Evolutionary conservation across 768 basidiomycete species (phyloP), one percentile per base, ranked within the genome.

Genomic region (Agaricus subrufescens): DNA sequence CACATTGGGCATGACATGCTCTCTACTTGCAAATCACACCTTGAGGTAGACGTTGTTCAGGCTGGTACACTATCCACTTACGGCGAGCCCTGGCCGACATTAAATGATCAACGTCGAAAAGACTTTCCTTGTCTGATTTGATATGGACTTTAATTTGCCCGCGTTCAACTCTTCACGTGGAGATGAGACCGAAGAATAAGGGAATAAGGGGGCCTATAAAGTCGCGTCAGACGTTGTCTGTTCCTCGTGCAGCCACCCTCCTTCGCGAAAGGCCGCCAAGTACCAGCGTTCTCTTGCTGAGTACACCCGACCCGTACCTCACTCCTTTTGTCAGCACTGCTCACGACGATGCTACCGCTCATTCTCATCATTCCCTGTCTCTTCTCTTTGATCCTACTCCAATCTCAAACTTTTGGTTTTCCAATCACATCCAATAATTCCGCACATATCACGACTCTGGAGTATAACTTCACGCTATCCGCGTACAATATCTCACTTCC

Each of bases 381-480:
- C 44, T 30, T 11, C 1, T 34, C 11, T 23, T 37, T 54, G 34
- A 23, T 54, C 6, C 15, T 39, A 26, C 4, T 54, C 34, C 9
- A 39, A 6, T 26, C 46, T 1, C 25, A 23, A 14, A 12, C 45
- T 27, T 27, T n/a, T 6, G 8, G 53, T 12, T 9, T 46, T 34
- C 46, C 45, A 6, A 14, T 47, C 3, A 2, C 12, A 7, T 39
- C 46, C 8, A 39, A 37, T 12, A 8, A 23, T 9, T 4, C 4
- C 39, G 27, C 23, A 34, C 29, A 25, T 4, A 26, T 39, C 46
- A 39, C 29, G 37, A 46, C 58, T 19, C 61, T 74, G 25, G 58
- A 69, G 14, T 69, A 65, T 58, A 74, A 75, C 60, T 78, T 82
- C 65, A 79, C 75, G 6, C 70, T 83, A 38, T 68, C 75, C 34